Evolutionary conservation across 1,284 basidiomycete species (phyloP), one percentile per base, ranked within the genome.

Genomic region (Caloboletus firmus): DNA sequence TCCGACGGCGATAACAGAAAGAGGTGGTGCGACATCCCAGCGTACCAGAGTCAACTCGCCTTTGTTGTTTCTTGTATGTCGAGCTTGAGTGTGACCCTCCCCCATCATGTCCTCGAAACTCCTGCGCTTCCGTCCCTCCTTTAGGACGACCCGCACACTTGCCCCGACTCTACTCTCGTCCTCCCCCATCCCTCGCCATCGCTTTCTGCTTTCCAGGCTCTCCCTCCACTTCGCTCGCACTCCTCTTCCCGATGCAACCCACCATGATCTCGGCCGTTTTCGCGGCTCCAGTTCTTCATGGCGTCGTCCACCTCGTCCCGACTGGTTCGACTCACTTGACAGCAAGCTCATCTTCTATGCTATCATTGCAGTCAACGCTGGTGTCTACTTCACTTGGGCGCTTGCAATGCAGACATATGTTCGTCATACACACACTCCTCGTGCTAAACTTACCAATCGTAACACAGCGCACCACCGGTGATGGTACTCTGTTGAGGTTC

Each of bases 1-100:
- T 92, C 89, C 41, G 89, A 87, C 42, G 90, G 89, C 50, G 89
- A 91, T 45, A 92, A 75, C 44, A 92, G 66, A 71, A 90, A 92
- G 34, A 92, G 76, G 72, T 92, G 89, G 70, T 91, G 88, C 57
- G 89, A 92, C 90, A 92, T 91, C 9, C 28, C 26, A 2, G 44
- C 12, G 42, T 18, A 34, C 28, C 39, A 43, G 36, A 45, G 47
- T 46, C 49, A 32, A 59, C 35, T 6, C 6, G 36, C 13, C 30
- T n/a, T 51, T 63, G 43, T 67, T 54, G 59, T 45, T 11, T 47
- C 41, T 61, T 49, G 40, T 54, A 7, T 63, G 36, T 22, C 45
- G 34, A 36, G 1, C 37, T 37, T 45, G 55, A 39, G 5, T 22
- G 10, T 18, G n/a, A 13, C 37, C 34, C 22, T 15, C 6, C 0